phyloP scores from a whole-genome alignment of 441 rosid species.

The Bocquillonia castaneifolia region DNA sequence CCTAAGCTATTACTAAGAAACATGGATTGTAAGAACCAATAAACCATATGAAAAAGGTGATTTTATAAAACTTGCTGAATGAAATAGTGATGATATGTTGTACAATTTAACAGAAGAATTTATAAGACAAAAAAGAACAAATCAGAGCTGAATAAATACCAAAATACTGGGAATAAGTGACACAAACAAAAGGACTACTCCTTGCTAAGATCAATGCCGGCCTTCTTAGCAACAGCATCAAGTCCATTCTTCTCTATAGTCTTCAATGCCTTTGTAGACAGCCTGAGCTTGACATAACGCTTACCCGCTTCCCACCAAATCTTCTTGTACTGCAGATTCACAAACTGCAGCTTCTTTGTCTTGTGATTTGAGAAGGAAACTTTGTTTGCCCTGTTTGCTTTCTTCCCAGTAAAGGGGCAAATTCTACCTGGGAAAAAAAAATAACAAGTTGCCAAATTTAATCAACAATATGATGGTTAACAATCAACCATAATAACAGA shows the following conservation, averaged over 20 bases:
- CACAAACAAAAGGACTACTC: constrained; percentile 27
- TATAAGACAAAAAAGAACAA: background rate
- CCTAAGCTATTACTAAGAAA: background rate
- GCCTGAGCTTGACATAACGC: constrained; percentile 67
- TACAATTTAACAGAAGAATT: constrained; percentile 12
- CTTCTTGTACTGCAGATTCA: constrained; percentile 83
- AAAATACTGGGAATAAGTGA: background rate
- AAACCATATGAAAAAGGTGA: background rate
- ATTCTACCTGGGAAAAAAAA: constrained; percentile 55
- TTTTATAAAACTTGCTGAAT: constrained; percentile 8
- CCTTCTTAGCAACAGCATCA: constrained; percentile 93
- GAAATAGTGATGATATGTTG: constrained; percentile 2
- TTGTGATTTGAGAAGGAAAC: constrained; percentile 96
- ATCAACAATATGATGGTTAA: background rate
- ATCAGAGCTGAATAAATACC: background rate
- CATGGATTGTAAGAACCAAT: background rate
- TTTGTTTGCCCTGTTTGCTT: constrained; percentile 78
- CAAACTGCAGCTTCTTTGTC: constrained; percentile 86
- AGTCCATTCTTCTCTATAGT: constrained; percentile 89
- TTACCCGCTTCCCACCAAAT: constrained; percentile 98
- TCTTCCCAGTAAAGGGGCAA: constrained; percentile 92
- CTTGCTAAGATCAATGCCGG: constrained; percentile 82
- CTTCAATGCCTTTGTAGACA: constrained; percentile 85
- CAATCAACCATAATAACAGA: too few species aligned
- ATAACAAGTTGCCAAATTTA: background rate